Base-by-base conservation (phyloP, 805 yeast species). In the Pichia scutulata region DNA sequence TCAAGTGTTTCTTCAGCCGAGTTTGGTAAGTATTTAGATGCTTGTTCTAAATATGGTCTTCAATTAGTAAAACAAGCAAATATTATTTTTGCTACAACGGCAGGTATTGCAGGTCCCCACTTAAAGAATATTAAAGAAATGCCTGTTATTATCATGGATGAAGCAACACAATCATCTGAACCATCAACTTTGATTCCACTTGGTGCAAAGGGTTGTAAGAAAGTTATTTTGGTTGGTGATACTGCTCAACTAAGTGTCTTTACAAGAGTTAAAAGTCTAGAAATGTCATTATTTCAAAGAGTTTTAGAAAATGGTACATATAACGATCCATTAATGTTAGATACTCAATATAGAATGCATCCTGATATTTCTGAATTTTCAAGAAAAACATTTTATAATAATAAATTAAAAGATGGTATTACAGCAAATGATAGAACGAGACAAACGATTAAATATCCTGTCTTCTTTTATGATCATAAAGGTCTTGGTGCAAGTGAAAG, bases 331-430 rank as follows among this genome's bases (percentile, higher is more conserved):
- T 80, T 77, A 55, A 80, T 84, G 88, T 72, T 84, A 58, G 82
- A 84, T 57, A 79, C 81, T 0, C 99, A 92, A 63, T 92, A 92
- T 64, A 92, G 99, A 71, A 92, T 93, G 99, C 96, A 93, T 65
- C 97, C 98, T 0, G 81, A 74, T 4, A 93, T 93, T 42, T 85
- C 97, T 36, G 69, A 61, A 47, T 93, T 93, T 65, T 97, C 99
- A 1, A 83, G 96, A 44, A 62, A 66, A 8, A 82, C 84, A 58
- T 93, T 93, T 62, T 93, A 93, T 62, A 65, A 78, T 16, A 82
- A 86, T 2, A 73, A 75, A 52, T 73, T 93, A 53, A 70, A 77
- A 41, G 95, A 89, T 66, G 92, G 92, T 59, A 75, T 84, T 24
- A 72, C 78, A 5, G 77, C 67, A 0, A 74, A 67, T 26, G 75